phyloP scores from a whole-genome alignment of 768 basidiomycete species.

The Rossbeevera mucosa region DNA sequence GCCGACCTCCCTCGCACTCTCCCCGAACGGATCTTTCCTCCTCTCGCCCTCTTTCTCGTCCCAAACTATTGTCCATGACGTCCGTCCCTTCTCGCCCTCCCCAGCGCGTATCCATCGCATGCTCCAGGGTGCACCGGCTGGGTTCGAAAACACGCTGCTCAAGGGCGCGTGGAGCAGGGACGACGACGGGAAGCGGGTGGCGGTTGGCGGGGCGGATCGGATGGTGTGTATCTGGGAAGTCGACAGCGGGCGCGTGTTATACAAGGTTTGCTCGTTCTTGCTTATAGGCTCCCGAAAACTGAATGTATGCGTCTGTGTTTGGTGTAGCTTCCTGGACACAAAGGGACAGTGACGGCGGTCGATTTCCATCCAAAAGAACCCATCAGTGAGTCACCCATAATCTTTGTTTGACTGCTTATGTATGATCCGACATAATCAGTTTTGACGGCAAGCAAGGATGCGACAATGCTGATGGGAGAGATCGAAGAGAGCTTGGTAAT shows the following conservation, averaged over 20 bases:
- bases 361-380: conserved; percentile 97
- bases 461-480: conserved; percentile 88
- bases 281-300: neutral
- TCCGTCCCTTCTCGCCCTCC: conserved; percentile 88
- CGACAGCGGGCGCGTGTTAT: conserved; percentile 66
- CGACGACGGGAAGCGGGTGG: conserved; percentile 75
- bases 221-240: conserved; percentile 87
- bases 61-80: conserved; percentile 83
- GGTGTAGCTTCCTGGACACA: conserved; percentile 87
- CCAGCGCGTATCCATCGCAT: conserved; percentile 77
- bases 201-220: conserved; percentile 86
- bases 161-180: conserved; percentile 84
- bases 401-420: conserved; percentile 2
- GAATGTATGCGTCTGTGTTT: neutral
- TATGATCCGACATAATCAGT: conserved; percentile 43
- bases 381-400: conserved; percentile 57
- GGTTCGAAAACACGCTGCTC: conserved; percentile 87
- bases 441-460: conserved; percentile 89
- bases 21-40: conserved; percentile 82
- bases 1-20: conserved; percentile 87
- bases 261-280: conserved; percentile 56
- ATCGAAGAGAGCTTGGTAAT: conserved; percentile 60
- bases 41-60: conserved; percentile 91
- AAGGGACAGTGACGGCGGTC: conserved; percentile 91
- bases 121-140: conserved; percentile 82